Percentiles rank a stretch among this genome's conserved stretches.
These are phyloP conservation scores for Pueraria montana DNA, from an alignment of 306 rosid species.

Conservation along the genomic window DNA sequence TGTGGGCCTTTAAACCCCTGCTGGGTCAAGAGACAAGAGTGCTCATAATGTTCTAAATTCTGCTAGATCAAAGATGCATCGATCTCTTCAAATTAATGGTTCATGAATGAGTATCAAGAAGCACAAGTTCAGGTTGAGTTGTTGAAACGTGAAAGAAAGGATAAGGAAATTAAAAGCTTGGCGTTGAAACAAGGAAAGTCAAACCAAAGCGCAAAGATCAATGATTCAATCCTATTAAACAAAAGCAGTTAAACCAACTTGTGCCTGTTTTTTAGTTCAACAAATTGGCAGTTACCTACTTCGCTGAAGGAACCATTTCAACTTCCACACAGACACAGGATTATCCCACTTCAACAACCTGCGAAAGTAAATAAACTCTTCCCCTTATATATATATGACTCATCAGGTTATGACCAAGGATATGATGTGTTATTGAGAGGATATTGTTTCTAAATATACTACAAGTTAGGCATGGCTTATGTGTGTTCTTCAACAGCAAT, in stretches of 20 bases:
- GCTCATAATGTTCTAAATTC: not conserved
- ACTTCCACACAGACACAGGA: slow-evolving; percentile 35
- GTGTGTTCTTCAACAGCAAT: slow-evolving; percentile 41
- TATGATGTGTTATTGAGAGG: not conserved
- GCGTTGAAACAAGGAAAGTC: not conserved
- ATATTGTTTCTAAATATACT: not conserved
- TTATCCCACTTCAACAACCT: slow-evolving; percentile 51
- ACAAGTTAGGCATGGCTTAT: slow-evolving; percentile 32
- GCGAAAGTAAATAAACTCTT: slow-evolving; percentile 13
- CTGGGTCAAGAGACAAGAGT: not conserved
- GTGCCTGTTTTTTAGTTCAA: not conserved
- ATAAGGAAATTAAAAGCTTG: not conserved
- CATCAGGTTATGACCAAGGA: not conserved
- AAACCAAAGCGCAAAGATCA: not conserved
- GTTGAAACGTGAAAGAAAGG: slow-evolving; percentile 10
- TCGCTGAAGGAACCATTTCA: slow-evolving; percentile 46
- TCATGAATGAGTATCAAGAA: not conserved
- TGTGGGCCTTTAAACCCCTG: not conserved
- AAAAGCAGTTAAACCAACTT: not conserved
- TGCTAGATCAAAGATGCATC: not conserved
- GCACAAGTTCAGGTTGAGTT: not conserved
- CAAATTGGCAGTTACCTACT: slow-evolving; percentile 41
- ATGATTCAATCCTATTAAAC: not conserved
- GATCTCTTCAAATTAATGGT: not conserved
- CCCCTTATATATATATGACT: not conserved